These are phyloP conservation scores for Fusarium irregulare DNA, from an alignment of 2,329 filamentous ascomycete species.

Conservation along the genomic window DNA sequence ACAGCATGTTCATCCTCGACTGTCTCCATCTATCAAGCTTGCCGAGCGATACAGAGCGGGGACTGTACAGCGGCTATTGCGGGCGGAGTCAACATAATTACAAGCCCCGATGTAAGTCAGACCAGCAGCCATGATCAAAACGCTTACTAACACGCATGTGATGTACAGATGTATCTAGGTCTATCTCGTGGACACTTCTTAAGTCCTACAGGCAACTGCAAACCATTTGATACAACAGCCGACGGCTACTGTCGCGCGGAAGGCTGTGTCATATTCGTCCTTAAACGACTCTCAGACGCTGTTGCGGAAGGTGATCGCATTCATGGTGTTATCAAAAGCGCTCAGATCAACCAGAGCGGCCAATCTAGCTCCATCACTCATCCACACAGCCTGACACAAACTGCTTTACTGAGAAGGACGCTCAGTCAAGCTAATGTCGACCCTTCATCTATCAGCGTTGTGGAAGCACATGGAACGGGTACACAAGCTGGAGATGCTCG, in stretches of 20 bases:
- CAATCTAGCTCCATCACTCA: conserved; percentile 1
- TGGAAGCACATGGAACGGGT: background rate
- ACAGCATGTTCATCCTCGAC: conserved; percentile 3
- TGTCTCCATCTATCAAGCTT: conserved; percentile 1
- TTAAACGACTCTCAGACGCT: background rate
- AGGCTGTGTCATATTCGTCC: background rate
- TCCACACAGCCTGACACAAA: background rate
- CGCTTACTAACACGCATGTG: too few species aligned
- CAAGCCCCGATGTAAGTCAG: conserved; percentile 3
- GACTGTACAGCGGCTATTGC: conserved; percentile 5
- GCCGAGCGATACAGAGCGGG: background rate
- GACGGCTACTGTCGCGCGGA: conserved; percentile 8
- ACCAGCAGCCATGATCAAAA: too few species aligned
- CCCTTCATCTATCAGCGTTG: background rate
- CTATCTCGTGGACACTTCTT: conserved; percentile 5
- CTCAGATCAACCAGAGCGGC: conserved; percentile 5
- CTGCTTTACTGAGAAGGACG: too few species aligned
- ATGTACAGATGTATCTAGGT: background rate
- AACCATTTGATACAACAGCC: background rate
- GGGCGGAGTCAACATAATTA: background rate
- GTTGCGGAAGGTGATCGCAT: background rate
- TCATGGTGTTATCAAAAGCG: background rate
- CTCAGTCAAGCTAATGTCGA: background rate
- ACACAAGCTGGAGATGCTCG: conserved; percentile 7
- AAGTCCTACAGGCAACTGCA: background rate